phyloP scores from a whole-genome alignment of 208 protist species.

The Blechomonas ayalai region DNA sequence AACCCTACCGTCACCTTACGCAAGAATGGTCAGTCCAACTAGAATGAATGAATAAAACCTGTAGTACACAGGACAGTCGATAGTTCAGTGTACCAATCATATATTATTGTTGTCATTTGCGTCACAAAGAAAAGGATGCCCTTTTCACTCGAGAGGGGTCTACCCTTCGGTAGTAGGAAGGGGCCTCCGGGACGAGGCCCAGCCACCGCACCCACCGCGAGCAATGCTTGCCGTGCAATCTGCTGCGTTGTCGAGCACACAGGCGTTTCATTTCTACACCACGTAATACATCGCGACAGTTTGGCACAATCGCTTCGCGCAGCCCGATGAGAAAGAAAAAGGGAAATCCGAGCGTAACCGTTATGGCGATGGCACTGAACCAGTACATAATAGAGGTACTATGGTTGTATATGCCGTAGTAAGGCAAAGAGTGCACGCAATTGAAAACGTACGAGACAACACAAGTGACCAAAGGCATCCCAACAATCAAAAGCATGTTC shows the following conservation, averaged over 20 bases:
- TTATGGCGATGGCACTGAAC: constrained; percentile 35
- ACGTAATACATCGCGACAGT: constrained; percentile 52
- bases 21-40: no score
- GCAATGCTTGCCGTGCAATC: no score
- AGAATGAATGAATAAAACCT: background rate
- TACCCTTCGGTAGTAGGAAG: constrained; percentile 7
- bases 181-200: constrained; percentile 18
- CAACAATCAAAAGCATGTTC: constrained; percentile 54
- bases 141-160: no score
- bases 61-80: background rate
- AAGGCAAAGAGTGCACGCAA: constrained; percentile 25
- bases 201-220: constrained; percentile 23
- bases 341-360: constrained; percentile 33
- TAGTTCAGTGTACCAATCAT: no score
- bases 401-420: constrained; percentile 52
- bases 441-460: constrained; percentile 37
- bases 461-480: constrained; percentile 66
- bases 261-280: constrained; percentile 19
- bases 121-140: no score
- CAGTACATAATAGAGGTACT: constrained; percentile 24
- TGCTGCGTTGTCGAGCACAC: background rate
- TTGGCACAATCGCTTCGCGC: constrained; percentile 9
- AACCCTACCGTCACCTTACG: no score
- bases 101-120: background rate
- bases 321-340: constrained; percentile 21